phyloP scores from a whole-genome alignment of 2,329 filamentous ascomycete species.

The Fusarium beomiforme region DNA sequence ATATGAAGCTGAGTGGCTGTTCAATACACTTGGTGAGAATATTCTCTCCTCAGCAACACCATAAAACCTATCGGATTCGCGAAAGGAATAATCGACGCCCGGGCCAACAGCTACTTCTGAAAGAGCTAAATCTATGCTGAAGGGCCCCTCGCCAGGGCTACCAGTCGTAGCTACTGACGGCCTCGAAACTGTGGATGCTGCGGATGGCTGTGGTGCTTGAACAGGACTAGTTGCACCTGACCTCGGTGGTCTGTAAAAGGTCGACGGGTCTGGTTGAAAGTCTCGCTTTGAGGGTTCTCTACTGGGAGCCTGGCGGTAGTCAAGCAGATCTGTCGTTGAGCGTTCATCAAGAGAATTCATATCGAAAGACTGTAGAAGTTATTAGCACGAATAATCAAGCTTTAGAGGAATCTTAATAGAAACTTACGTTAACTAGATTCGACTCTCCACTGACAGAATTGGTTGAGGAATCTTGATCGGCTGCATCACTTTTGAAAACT shows the following conservation, averaged over 20 bases:
- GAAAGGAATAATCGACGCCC: neutral
- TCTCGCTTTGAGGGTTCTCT: neutral
- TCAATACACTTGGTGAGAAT: neutral
- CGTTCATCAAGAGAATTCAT: neutral
- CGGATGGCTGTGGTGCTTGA: neutral
- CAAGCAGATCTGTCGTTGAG: neutral
- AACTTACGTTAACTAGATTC: neutral
- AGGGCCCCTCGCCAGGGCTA: neutral
- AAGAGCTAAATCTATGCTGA: neutral
- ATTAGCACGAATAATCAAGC: neutral
- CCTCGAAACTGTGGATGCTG: accelerated
- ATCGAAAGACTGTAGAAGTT: neutral
- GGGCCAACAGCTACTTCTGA: neutral
- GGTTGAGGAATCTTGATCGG: neutral
- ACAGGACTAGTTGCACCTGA: neutral
- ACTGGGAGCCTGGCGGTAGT: neutral
- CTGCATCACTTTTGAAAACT: too few species aligned
- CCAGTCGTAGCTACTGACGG: accelerated
- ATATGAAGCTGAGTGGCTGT: accelerated
- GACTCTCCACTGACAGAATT: too few species aligned
- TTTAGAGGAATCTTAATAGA: too few species aligned
- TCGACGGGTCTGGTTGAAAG: neutral
- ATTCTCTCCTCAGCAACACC: neutral
- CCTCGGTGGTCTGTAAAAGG: neutral
- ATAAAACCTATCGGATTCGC: neutral